Evolutionary conservation across 352 stramenopile genomes (phyloP), one percentile per base, ranked within the genome.

Genomic region (Blastocystis sp.): DNA sequence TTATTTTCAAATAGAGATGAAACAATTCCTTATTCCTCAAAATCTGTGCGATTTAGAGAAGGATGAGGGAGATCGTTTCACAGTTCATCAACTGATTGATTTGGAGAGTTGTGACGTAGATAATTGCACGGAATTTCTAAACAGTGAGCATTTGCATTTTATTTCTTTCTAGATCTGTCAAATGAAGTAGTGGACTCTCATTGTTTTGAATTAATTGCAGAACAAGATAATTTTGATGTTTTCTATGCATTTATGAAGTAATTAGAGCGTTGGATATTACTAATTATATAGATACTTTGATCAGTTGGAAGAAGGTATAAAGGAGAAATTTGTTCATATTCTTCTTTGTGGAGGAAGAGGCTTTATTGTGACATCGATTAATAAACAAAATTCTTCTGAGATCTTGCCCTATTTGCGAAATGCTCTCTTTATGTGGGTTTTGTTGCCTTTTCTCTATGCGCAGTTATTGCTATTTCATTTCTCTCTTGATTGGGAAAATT

Each of bases 391-490:
- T 26, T 29, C 45, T 43, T 39, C 47, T 13, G 73, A 84, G 34
- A 41, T 34, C 2, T 6, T 66, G 11, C 4, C n/a, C 9, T 15
- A 23, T 34, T 68, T 45, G 15, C 64, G 62, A 41, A 84, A 84
- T 29, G 73, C 73, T 20, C 53, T 84, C 9, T 84, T 54, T 45
- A 84, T 84, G 73, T 84, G 64, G 1, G 20, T 7, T 6, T 50
- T 15, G 39, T 11, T 41, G 7, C 4, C 7, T 2, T 15, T 20
- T 6, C 20, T 45, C n/a, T 20, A 80, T 6, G 18, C 7, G 7
- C 53, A 84, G 73, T 37, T 84, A 84, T 15, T 66, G 37, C n/a
- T 84, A 66, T 45, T 84, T 69, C 26, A 6, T 84, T 54, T 84
- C 73, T 0, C n/a, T 64, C 26, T 20, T 84, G 53, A 84, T 84